Percentiles rank a stretch among this genome's conserved stretches.
These are phyloP conservation scores for Petunia hybrid DNA, from an alignment of 305 asterid genomes.

Conservation along the genomic window DNA sequence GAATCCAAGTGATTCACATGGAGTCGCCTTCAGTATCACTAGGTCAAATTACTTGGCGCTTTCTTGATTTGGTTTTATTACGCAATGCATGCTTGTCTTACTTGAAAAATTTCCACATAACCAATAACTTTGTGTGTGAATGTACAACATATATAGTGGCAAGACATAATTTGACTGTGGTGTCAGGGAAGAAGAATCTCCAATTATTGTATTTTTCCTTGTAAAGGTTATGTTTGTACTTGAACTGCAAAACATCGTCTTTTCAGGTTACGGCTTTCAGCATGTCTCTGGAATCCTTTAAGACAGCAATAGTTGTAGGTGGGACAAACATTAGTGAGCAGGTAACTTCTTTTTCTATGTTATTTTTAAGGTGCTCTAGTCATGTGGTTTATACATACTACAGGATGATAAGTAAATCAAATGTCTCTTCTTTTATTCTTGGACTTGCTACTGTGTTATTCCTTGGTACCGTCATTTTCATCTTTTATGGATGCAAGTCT, in stretches of 20 bases:
- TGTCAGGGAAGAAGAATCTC: slow-evolving; percentile 27
- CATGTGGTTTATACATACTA: slow-evolving; percentile 6
- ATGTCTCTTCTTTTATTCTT: neutral
- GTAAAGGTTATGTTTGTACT: slow-evolving; percentile 29
- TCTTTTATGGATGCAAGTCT: slow-evolving; percentile 22
- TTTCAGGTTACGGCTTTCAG: slow-evolving; percentile 88
- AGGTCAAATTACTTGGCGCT: neutral
- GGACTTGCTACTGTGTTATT: slow-evolving; percentile 9
- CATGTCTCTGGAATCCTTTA: slow-evolving; percentile 71
- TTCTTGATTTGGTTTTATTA: slow-evolving; percentile 25
- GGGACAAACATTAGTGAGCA: slow-evolving; percentile 88
- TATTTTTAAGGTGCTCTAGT: slow-evolving; percentile 29
- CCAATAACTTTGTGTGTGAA: slow-evolving; percentile 16
- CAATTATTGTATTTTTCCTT: slow-evolving; percentile 20
- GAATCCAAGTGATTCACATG: neutral
- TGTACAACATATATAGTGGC: slow-evolving; percentile 17
- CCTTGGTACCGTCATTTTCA: neutral
- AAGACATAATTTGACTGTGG: slow-evolving; percentile 27
- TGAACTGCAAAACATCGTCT: slow-evolving; percentile 31
- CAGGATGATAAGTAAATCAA: slow-evolving; percentile 16
- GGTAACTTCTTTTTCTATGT: slow-evolving; percentile 46
- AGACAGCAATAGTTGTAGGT: slow-evolving; percentile 79
- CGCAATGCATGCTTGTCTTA: neutral
- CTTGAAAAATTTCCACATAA: slow-evolving; percentile 14
- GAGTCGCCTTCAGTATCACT: slow-evolving; percentile 25